Conservation (phyloP, 257 asterid species). For the Solanum appendiculatum region DNA sequence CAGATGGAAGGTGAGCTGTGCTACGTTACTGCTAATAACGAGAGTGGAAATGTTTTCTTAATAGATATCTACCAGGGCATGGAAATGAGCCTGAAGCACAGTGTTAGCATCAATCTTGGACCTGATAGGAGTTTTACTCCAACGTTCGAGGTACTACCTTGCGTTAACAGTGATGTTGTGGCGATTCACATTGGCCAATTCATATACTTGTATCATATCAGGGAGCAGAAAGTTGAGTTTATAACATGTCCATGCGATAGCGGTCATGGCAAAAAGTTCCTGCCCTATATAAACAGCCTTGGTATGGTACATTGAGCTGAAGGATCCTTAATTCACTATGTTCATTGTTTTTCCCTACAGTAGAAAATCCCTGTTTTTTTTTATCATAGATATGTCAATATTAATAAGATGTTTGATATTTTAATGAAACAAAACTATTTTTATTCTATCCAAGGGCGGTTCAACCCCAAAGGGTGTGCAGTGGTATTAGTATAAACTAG, state of each 20-base stretch:
- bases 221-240: not conserved
- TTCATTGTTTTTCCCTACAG: not conserved
- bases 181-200: slow-evolving; percentile 10
- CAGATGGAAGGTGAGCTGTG: slow-evolving; percentile 29
- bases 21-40: slow-evolving; percentile 9
- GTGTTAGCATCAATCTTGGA: slow-evolving; percentile 2
- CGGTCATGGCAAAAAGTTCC: not conserved
- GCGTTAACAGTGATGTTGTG: slow-evolving; percentile 13
- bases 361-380: too few species aligned
- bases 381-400: too few species aligned
- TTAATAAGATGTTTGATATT: too few species aligned
- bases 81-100: slow-evolving; percentile 13
- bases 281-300: slow-evolving; percentile 40
- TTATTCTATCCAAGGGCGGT: too few species aligned
- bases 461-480: too few species aligned
- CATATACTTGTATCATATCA: slow-evolving; percentile 6
- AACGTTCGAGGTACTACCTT: slow-evolving; percentile 14
- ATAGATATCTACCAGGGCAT: slow-evolving; percentile 20
- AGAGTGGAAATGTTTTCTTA: not conserved
- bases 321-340: not conserved
- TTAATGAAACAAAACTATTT: too few species aligned
- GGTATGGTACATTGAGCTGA: slow-evolving; percentile 10
- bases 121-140: not conserved
- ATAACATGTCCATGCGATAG: not conserved
- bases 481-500: too few species aligned